Evolutionary conservation across 1,139 yeast species (phyloP).

Genomic region (Petasospora fabianii): DNA sequence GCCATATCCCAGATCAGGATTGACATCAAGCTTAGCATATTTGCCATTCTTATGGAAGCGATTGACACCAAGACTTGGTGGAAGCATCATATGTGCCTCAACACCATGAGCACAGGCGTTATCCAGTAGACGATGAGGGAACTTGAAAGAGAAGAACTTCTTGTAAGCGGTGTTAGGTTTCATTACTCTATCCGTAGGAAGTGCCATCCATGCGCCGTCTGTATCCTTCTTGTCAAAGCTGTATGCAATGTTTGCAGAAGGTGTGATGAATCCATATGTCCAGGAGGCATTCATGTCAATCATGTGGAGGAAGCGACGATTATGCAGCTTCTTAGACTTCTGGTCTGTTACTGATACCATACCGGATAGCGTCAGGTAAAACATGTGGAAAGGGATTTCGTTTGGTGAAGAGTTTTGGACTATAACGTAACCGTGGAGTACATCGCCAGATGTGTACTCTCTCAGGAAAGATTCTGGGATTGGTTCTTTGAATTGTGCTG

Average conservation of each 20-base stretch:
- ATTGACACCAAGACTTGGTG: constrained; percentile 65
- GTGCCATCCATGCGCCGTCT: constrained; percentile 51
- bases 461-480: constrained; percentile 34
- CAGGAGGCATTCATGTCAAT: constrained; percentile 43
- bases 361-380: constrained; percentile 58
- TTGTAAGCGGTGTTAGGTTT: constrained; percentile 51
- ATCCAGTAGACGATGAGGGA: constrained; percentile 57
- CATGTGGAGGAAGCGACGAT: constrained; percentile 38
- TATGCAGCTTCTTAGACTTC: constrained; percentile 27
- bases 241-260: constrained; percentile 44
- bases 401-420: constrained; percentile 40
- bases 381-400: constrained; percentile 50
- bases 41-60: constrained; percentile 32
- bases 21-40: constrained; percentile 30
- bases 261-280: constrained; percentile 35
- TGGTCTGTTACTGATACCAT: constrained; percentile 31
- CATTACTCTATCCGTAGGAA: constrained; percentile 48
- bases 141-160: constrained; percentile 60
- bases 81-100: constrained; percentile 52
- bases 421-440: constrained; percentile 49
- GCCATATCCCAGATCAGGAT: constrained; percentile 38
- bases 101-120: constrained; percentile 52
- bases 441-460: constrained; percentile 54
- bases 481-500: constrained; percentile 24
- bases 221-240: constrained; percentile 40